phyloP scores from a whole-genome alignment of 495 filamentous ascomycete genomes.

The Penicillium pulvis region DNA sequence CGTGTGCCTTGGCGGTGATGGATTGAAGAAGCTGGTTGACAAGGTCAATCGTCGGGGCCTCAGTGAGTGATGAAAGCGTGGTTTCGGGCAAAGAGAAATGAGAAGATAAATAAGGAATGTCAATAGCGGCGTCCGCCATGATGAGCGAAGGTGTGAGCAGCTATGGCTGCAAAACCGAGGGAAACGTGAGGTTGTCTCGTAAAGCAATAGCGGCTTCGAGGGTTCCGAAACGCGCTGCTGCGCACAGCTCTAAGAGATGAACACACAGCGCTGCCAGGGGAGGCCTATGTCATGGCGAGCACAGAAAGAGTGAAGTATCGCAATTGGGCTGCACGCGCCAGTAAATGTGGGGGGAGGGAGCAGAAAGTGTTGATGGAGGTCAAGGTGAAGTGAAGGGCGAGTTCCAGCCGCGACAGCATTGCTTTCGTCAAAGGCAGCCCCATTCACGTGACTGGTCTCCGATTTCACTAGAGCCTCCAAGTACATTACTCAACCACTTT shows the following conservation, averaged over 20 bases:
- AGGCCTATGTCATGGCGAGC: constrained; percentile 25
- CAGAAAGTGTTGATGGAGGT: background rate
- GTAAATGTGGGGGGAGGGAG: background rate
- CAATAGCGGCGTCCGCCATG: constrained; percentile 77
- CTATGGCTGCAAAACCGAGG: background rate
- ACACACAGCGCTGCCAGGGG: constrained; percentile 24
- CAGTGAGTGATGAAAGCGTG: constrained; percentile 63
- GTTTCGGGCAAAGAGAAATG: constrained; percentile 72
- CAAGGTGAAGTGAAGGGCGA: constrained; percentile 1
- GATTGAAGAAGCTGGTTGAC: constrained; percentile 67
- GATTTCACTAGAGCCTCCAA: constrained; percentile 1
- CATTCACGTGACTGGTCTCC: background rate
- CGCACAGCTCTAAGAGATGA: constrained; percentile 26
- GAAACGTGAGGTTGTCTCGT: background rate
- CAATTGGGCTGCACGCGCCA: background rate
- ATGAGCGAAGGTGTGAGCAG: constrained; percentile 27
- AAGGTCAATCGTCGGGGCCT: constrained; percentile 76
- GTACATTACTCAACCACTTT: background rate
- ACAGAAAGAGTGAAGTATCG: constrained; percentile 9
- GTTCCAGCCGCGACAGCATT: background rate
- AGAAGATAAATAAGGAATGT: constrained; percentile 72
- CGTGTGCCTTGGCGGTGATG: constrained; percentile 73
- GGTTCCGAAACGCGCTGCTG: constrained; percentile 20
- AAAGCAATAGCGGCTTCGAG: constrained; percentile 6
- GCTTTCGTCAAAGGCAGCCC: constrained; percentile 1